Base-by-base conservation (phyloP, 2,329 filamentous ascomycete genomes). In the Hypoxylon sp. region DNA sequence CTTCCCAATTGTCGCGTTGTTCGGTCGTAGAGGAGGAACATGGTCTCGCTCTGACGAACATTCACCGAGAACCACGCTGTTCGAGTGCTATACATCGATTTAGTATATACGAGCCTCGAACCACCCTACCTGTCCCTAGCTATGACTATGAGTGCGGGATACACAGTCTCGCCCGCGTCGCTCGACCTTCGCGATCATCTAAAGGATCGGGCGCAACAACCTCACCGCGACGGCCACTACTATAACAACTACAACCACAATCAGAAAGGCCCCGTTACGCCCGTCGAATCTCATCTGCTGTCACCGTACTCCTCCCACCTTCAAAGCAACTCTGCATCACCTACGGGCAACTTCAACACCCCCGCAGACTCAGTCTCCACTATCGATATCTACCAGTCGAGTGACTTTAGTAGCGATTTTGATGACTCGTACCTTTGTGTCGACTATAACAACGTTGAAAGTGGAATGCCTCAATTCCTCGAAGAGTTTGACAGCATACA, bases 371-470 rank as follows among this genome's bases (percentile, higher is more conserved):
- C 85, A 13, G 77, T 82, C 55, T 83, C 83, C 2, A 82, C 80
- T 24, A 75, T 82, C 47, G 84, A 83, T 68, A 79, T 84, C 69
- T 86, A 85, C 70, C 84, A 84, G 70, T 76, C 83, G 3, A 86
- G 85, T 77, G 84, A 86, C 69, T 82, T 79, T 71, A 79, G 80
- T 67, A 81, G 83, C 72, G 86, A 84, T 33, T 70, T 76, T 47
- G 73, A 79, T 63, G 86, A 88, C 70, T 82, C 84, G 13, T 87
- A 86, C 78, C 85, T 85, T 62, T 83, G 83, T 60, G 79, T 83
- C 65, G 80, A 86, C 76, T 87, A 87, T 68, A 80, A 79, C 74
- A 76, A 80, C 68, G 50, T 78, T 39, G 80, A 83, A 17, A 79
- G 76, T 44, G 81, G 79, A 53, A 80, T 79, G 1, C 83, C 85